Base-by-base conservation (phyloP, 768 basidiomycete species). In the Kwoniella pini region DNA sequence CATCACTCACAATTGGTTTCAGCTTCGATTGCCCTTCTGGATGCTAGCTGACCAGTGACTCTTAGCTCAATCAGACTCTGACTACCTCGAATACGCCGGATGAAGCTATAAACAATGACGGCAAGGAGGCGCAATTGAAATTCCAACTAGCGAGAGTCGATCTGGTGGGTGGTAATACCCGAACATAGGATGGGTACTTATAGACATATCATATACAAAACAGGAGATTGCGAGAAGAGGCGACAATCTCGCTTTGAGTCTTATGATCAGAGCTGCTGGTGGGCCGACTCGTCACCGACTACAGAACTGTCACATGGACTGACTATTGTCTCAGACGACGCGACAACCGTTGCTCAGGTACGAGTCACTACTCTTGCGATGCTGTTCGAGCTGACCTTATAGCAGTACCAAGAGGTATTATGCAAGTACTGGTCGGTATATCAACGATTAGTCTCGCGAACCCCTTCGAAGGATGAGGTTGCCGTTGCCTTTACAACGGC, bases 231-330 rank as follows among this genome's bases (percentile, higher is more conserved):
- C 30, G 27, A 15, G 28, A 17, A 50, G 11, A 13, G 31, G 31
- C 10, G 48, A 50, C 24, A 50, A 50, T 33, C 48, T 50, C 48
- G 48, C 48, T 6, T 22, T 50, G 30, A 50, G 48, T 21, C 28
- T 50, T 9, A 31, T 50, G 48, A 31, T 50, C 15, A 50, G 24
- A 50, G 48, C 48, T 12, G 15, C 48, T 12, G 15, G 48, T 50
- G 11, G 48, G 2, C 17, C n/a, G n/a, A n/a, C 3, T 33, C 44
- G 22, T 22, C 19, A 12, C 24, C 19, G 19, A 6, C 5, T 6
- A 11, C 48, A 46, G 43, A 44, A n/a, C n/a, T n/a, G n/a, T n/a
- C n/a, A n/a, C n/a, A n/a, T n/a, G n/a, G n/a, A n/a, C n/a, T n/a
- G n/a, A n/a, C n/a, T n/a, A n/a, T n/a, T n/a, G n/a, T n/a, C n/a